Conservation (phyloP, 768 basidiomycete species). For the Tubosaeta brunneosetosa region DNA sequence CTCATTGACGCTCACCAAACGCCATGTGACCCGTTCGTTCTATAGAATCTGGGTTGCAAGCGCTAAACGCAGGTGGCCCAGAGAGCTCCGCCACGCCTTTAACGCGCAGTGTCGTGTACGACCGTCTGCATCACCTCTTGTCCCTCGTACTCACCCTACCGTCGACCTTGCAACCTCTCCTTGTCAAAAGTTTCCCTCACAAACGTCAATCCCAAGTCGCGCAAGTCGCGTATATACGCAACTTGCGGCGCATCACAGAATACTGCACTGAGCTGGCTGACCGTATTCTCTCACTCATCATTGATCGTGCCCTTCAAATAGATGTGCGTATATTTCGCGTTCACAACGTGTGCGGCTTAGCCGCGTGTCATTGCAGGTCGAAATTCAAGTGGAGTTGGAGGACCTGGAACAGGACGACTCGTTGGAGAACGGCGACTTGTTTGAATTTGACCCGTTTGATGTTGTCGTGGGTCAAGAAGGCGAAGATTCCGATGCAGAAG, state of each 20-base stretch:
- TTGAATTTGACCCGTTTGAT: constrained; percentile 84
- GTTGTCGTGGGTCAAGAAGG: constrained; percentile 69
- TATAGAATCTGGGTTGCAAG: constrained; percentile 52
- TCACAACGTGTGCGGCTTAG: not conserved
- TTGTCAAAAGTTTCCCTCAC: constrained; percentile 85
- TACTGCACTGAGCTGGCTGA: constrained; percentile 89
- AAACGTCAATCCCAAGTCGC: constrained; percentile 78
- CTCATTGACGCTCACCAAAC: not conserved
- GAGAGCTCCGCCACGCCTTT: constrained; percentile 67
- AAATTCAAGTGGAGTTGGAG: constrained; percentile 85
- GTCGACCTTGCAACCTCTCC: constrained; percentile 78
- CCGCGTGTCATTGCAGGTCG: constrained; percentile 54
- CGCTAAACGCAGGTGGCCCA: constrained; percentile 50
- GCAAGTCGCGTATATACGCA: constrained; percentile 88
- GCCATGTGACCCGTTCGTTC: no score
- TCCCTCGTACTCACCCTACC: constrained; percentile 89
- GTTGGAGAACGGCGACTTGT: constrained; percentile 52
- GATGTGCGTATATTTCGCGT: constrained; percentile 57
- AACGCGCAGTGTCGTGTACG: constrained; percentile 79
- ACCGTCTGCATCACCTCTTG: constrained; percentile 83
- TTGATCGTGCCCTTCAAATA: constrained; percentile 91
- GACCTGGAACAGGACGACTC: constrained; percentile 40
- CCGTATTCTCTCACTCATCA: constrained; percentile 76
- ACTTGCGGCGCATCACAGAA: constrained; percentile 72
- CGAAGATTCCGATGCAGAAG: constrained; percentile 52